Percentiles rank a stretch among this genome's conserved stretches.
Conservation (phyloP, 2,329 filamentous ascomycete species). For the Teratosphaeria epicoccoides region DNA sequence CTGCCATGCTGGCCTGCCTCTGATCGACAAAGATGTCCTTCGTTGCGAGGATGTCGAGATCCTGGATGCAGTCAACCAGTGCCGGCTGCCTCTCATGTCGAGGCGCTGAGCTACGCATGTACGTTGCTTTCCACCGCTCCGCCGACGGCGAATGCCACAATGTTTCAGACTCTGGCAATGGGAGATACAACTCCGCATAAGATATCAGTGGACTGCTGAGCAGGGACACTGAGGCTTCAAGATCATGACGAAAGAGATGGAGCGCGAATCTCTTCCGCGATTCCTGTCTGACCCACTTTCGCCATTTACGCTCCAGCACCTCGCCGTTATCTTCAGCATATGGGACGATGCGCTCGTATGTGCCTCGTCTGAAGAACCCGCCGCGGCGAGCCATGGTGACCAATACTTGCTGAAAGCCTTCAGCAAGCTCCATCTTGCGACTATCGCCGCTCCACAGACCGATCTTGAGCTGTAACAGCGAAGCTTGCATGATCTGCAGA, state of each 20-base stretch:
- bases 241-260: slow-evolving; percentile 54
- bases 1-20: slow-evolving; percentile 48
- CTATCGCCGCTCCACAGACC: slow-evolving; percentile 51
- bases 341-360: slow-evolving; percentile 36
- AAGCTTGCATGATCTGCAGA: slow-evolving; percentile 42
- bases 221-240: slow-evolving; percentile 57
- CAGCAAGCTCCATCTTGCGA: slow-evolving; percentile 49
- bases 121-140: slow-evolving; percentile 53
- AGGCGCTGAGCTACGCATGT: slow-evolving; percentile 34
- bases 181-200: slow-evolving; percentile 57
- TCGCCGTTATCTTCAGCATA: slow-evolving; percentile 46
- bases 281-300: slow-evolving; percentile 52
- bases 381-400: slow-evolving; percentile 45
- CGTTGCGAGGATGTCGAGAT: slow-evolving; percentile 42
- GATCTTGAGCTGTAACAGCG: slow-evolving; percentile 41
- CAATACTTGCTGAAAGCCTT: slow-evolving; percentile 46
- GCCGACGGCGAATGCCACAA: slow-evolving; percentile 58
- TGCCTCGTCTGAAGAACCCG: slow-evolving; percentile 46
- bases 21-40: slow-evolving; percentile 45
- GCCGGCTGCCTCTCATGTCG: slow-evolving; percentile 37
- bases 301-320: slow-evolving; percentile 54
- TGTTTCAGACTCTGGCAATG: slow-evolving; percentile 50
- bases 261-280: slow-evolving; percentile 59
- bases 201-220: slow-evolving; percentile 56
- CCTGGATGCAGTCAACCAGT: slow-evolving; percentile 46